A percentile compares a stretch with the other conserved stretches of the same genome.
Evolutionary conservation across 768 basidiomycete species (phyloP).

Genomic region (Pleurotus giganteus): DNA sequence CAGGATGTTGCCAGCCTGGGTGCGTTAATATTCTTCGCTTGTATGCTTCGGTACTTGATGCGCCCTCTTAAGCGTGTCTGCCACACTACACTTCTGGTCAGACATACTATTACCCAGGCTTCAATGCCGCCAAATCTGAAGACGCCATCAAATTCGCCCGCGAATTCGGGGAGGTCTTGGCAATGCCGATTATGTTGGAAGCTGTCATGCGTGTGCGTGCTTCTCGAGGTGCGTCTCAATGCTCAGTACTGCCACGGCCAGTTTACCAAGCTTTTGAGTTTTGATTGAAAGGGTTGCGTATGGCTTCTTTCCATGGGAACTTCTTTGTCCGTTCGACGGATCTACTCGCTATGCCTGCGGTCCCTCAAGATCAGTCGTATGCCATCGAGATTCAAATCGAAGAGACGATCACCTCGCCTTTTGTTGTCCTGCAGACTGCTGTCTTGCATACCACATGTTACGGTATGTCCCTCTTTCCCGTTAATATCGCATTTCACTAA

Average conservation of each 20-base stretch:
- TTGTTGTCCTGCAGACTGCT: constrained; percentile 93
- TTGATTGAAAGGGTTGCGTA: constrained; percentile 64
- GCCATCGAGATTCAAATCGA: constrained; percentile 95
- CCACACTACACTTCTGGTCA: constrained; percentile 98
- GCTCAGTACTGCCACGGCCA: neutral
- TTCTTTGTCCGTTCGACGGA: constrained; percentile 98
- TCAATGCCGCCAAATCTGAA: constrained; percentile 91
- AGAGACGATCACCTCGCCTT: constrained; percentile 86
- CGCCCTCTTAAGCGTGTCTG: constrained; percentile 62
- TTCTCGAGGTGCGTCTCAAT: constrained; percentile 65
- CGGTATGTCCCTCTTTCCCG: constrained; percentile 36
- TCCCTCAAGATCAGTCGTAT: constrained; percentile 96
- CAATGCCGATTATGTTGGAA: constrained; percentile 94
- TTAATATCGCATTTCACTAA: neutral
- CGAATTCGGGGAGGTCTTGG: constrained; percentile 91
- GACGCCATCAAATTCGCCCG: constrained; percentile 98
- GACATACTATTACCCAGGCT: constrained; percentile 97
- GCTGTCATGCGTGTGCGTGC: constrained; percentile 98
- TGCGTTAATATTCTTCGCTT: constrained; percentile 32
- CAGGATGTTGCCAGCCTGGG: constrained; percentile 95
- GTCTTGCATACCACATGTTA: constrained; percentile 93
- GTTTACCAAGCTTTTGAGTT: constrained; percentile 6
- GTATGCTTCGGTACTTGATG: neutral
- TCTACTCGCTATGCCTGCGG: constrained; percentile 91
- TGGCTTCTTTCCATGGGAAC: constrained; percentile 98